phyloP scores from a whole-genome alignment of 1,139 yeast species.

The Candida glucosophila region DNA sequence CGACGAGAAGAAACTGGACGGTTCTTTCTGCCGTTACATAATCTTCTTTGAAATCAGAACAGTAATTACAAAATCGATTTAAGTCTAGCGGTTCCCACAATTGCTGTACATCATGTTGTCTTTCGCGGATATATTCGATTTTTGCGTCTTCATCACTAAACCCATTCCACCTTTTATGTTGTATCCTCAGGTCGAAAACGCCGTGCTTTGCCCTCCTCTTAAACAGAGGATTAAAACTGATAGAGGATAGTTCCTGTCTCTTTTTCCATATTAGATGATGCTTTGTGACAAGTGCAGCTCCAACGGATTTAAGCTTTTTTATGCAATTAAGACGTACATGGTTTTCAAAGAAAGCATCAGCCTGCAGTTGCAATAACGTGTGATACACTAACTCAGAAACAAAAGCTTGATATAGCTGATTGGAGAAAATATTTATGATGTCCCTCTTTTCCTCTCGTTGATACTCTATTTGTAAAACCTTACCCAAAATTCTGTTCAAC shows the following conservation, averaged over 20 bases:
- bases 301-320: too few relatives aligned
- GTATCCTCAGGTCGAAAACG: too few relatives aligned
- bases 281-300: too few relatives aligned
- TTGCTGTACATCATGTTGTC: slow-evolving; percentile 24
- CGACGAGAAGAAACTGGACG: slow-evolving; percentile 31
- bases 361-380: slow-evolving; percentile 30
- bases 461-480: slow-evolving; percentile 14
- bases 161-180: too few relatives aligned
- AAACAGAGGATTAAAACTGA: too few relatives aligned
- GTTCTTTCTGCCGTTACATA: too few relatives aligned
- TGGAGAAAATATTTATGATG: slow-evolving; percentile 30
- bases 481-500: slow-evolving; percentile 15
- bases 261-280: too few relatives aligned
- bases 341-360: slow-evolving; percentile 17
- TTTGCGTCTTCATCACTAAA: slow-evolving; percentile 8
- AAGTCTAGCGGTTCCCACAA: slow-evolving; percentile 37
- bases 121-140: slow-evolving; percentile 14
- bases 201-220: too few relatives aligned
- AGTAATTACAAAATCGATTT: slow-evolving; percentile 12
- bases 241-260: too few relatives aligned
- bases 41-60: slow-evolving; percentile 15
- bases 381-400: slow-evolving; percentile 46
- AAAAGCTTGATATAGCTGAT: slow-evolving; percentile 51
- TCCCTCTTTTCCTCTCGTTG: slow-evolving; percentile 16
- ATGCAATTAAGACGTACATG: too few relatives aligned